Evolutionary conservation across 805 yeast genomes (phyloP).

Genomic region (Cyberlindnera meyerae): DNA sequence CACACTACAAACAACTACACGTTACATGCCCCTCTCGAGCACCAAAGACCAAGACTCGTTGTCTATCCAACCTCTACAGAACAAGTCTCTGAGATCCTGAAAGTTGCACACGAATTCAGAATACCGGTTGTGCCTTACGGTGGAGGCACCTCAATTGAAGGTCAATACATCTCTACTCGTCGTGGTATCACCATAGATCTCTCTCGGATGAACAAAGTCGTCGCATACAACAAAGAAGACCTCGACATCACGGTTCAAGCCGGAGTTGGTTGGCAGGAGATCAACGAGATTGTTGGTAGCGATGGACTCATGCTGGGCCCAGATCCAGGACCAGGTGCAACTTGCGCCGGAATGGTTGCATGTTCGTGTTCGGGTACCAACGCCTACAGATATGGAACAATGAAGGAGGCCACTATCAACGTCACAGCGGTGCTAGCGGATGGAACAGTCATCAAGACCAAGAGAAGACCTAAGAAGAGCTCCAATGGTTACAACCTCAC

Average conservation of each 20-base stretch:
- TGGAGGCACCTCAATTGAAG: constrained; percentile 66
- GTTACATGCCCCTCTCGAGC: constrained; percentile 47
- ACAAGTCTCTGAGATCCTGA: constrained; percentile 51
- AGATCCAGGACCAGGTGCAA: constrained; percentile 77
- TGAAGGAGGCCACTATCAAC: constrained; percentile 64
- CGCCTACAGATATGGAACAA: constrained; percentile 73
- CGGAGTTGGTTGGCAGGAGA: constrained; percentile 74
- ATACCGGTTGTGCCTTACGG: constrained; percentile 61
- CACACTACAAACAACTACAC: constrained; percentile 47
- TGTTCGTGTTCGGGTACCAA: constrained; percentile 79
- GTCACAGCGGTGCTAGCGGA: constrained; percentile 74
- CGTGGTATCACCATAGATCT: constrained; percentile 55
- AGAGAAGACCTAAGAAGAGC: constrained; percentile 66
- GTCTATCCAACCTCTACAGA: constrained; percentile 52
- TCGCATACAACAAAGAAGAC: constrained; percentile 55
- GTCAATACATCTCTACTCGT: constrained; percentile 59
- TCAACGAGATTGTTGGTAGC: constrained; percentile 45
- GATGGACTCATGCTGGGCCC: constrained; percentile 62
- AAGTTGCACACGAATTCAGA: constrained; percentile 45
- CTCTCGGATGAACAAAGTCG: constrained; percentile 52
- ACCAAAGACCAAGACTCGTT: constrained; percentile 30
- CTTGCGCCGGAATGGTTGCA: constrained; percentile 72
- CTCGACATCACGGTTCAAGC: constrained; percentile 70
- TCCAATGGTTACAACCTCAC: constrained; percentile 77
- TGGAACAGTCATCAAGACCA: constrained; percentile 70